phyloP scores from a whole-genome alignment of 768 basidiomycete species.

The Lactarius tabidus region DNA sequence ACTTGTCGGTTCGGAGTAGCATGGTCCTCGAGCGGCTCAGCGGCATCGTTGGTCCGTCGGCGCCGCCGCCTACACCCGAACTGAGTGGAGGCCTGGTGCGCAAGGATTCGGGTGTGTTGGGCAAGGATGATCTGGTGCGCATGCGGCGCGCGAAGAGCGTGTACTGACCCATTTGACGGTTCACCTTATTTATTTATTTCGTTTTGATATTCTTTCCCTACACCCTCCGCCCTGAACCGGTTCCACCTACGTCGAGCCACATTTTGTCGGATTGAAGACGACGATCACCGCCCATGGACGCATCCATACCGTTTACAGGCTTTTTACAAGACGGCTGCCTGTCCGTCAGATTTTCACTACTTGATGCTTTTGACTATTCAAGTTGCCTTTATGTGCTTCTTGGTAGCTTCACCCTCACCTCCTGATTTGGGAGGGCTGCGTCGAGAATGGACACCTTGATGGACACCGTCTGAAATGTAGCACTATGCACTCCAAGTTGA shows the following conservation, averaged over 20 bases:
- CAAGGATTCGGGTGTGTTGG: constrained; percentile 15
- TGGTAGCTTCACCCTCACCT: background rate
- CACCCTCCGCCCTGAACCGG: background rate
- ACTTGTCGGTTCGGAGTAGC: constrained; percentile 4
- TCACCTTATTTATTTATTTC: background rate
- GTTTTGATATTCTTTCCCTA: background rate
- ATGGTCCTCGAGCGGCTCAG: constrained; percentile 15
- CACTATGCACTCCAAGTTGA: too few species aligned
- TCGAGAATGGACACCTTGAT: too few species aligned
- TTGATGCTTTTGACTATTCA: background rate
- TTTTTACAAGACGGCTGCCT: background rate
- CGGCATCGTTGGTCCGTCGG: background rate
- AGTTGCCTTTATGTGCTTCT: background rate
- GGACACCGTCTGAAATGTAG: background rate
- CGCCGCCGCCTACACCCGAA: background rate
- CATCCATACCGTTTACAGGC: background rate
- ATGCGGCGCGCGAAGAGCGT: background rate
- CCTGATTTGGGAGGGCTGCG: too few species aligned
- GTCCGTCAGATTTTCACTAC: background rate
- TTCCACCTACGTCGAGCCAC: too few species aligned
- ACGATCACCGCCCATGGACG: background rate
- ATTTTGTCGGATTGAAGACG: too few species aligned
- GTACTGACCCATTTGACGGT: background rate
- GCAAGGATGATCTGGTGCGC: constrained; percentile 13
- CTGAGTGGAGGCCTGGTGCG: background rate